Conservation (phyloP, 1,139 yeast species). For the Waltiozyma sp. region DNA sequence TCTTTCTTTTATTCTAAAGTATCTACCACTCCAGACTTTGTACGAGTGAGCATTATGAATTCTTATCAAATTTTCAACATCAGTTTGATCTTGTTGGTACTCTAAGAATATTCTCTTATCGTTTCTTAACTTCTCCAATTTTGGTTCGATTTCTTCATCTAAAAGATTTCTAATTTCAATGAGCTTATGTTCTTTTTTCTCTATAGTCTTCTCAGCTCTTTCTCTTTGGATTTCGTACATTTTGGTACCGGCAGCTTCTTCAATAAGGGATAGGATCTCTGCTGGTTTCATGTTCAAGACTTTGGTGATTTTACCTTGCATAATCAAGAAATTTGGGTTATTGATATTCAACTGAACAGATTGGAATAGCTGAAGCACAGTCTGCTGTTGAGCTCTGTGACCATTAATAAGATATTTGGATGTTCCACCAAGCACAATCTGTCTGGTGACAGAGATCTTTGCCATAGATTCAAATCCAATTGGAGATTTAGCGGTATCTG, state of each 20-base stretch:
- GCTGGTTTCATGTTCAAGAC: slow-evolving; percentile 92
- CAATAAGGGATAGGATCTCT: slow-evolving; percentile 82
- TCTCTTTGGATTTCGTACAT: slow-evolving; percentile 92
- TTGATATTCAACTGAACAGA: slow-evolving; percentile 92
- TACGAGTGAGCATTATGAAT: slow-evolving; percentile 76
- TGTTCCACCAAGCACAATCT: slow-evolving; percentile 82
- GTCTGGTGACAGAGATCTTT: slow-evolving; percentile 86
- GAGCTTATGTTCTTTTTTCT: slow-evolving; percentile 78
- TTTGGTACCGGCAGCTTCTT: slow-evolving; percentile 97
- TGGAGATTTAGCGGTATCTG: slow-evolving; percentile 67
- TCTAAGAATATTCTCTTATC: slow-evolving; percentile 81
- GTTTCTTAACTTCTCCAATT: slow-evolving; percentile 65
- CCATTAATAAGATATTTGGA: slow-evolving; percentile 92
- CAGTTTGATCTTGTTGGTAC: slow-evolving; percentile 75
- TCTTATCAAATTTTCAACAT: slow-evolving; percentile 63
- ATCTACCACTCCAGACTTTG: slow-evolving; percentile 31
- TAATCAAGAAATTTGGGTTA: slow-evolving; percentile 91
- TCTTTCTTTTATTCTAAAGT: slow-evolving; percentile 30
- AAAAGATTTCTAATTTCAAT: slow-evolving; percentile 65
- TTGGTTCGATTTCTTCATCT: slow-evolving; percentile 87
- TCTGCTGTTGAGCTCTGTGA: slow-evolving; percentile 91
- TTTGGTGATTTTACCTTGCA: slow-evolving; percentile 98
- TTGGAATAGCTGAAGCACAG: slow-evolving; percentile 83
- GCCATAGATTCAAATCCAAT: slow-evolving; percentile 75
- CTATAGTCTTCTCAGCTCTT: slow-evolving; percentile 85